These are phyloP conservation scores for Moricandia moricandioides DNA, from an alignment of 345 rosid genomes.

Conservation along the genomic window DNA sequence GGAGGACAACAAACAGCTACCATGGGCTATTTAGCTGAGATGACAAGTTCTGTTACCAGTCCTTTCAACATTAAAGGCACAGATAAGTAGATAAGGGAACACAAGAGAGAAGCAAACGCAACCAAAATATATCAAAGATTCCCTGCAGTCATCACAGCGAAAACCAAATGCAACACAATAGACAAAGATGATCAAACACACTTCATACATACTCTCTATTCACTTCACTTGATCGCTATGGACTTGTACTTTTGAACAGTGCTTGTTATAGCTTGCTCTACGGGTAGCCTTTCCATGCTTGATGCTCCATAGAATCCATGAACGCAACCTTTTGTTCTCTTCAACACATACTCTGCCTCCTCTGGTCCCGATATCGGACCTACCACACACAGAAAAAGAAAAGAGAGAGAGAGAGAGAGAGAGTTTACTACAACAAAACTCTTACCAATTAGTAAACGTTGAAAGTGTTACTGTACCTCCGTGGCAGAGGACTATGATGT, in stretches of 20 bases:
- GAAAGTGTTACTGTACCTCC: slow-evolving; percentile 59
- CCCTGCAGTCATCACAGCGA: not conserved
- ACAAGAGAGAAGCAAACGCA: not conserved
- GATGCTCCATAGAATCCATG: slow-evolving; percentile 98
- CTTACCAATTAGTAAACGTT: not conserved
- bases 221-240: slow-evolving; percentile 55
- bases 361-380: slow-evolving; percentile 82
- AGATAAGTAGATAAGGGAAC: too few relatives aligned
- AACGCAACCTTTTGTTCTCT: slow-evolving; percentile 63
- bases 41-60: too few relatives aligned
- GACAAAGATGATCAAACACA: not conserved
- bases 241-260: slow-evolving; percentile 72
- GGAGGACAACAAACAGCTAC: too few relatives aligned
- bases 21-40: too few relatives aligned
- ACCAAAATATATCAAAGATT: not conserved
- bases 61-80: too few relatives aligned
- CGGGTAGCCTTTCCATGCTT: slow-evolving; percentile 94
- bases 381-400: slow-evolving; percentile 19
- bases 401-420: not conserved
- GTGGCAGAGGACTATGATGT: slow-evolving; percentile 73
- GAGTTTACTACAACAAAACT: not conserved
- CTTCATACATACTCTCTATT: not conserved
- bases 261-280: slow-evolving; percentile 75
- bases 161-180: slow-evolving; percentile 2
- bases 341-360: slow-evolving; percentile 74